Evolutionary conservation across 2,329 filamentous ascomycete genomes (phyloP).

Genomic region (Zymoseptoria ardabiliae): DNA sequence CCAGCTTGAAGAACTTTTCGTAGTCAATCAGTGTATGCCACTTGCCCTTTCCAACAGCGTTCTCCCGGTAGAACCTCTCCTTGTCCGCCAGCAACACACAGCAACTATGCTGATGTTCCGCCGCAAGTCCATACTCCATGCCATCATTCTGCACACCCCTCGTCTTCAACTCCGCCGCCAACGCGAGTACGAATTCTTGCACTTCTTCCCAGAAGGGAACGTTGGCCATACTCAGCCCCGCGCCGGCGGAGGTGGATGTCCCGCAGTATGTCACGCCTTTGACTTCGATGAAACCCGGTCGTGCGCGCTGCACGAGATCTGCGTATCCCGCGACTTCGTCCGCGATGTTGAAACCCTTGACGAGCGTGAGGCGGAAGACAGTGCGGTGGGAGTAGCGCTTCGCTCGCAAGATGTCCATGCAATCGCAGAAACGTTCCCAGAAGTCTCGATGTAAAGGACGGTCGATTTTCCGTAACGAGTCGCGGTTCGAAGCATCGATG

Average conservation of each 20-base stretch:
- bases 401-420: slow-evolving; percentile 79
- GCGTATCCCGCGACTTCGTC: slow-evolving; percentile 89
- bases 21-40: slow-evolving; percentile 96
- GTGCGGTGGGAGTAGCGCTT: slow-evolving; percentile 81
- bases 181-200: slow-evolving; percentile 67
- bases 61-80: slow-evolving; percentile 60
- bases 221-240: slow-evolving; percentile 91
- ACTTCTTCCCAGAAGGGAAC: slow-evolving; percentile 95
- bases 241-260: slow-evolving; percentile 73
- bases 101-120: slow-evolving; percentile 92
- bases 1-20: slow-evolving; percentile 73
- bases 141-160: slow-evolving; percentile 72
- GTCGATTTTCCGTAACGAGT: slow-evolving; percentile 81
- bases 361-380: slow-evolving; percentile 88
- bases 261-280: slow-evolving; percentile 98
- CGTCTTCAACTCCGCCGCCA: slow-evolving; percentile 60
- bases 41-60: slow-evolving; percentile 47
- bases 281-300: slow-evolving; percentile 89
- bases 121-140: slow-evolving; percentile 80
- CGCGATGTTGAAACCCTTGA: slow-evolving; percentile 97
- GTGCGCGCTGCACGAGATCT: slow-evolving; percentile 72
- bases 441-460: slow-evolving; percentile 90
- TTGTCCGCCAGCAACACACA: slow-evolving; percentile 76
- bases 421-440: slow-evolving; percentile 91
- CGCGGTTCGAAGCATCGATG: slow-evolving; percentile 87